These are phyloP conservation scores for Monoraphidium neglectum DNA, from an alignment of 139 green algal species.

Conservation along the genomic window DNA sequence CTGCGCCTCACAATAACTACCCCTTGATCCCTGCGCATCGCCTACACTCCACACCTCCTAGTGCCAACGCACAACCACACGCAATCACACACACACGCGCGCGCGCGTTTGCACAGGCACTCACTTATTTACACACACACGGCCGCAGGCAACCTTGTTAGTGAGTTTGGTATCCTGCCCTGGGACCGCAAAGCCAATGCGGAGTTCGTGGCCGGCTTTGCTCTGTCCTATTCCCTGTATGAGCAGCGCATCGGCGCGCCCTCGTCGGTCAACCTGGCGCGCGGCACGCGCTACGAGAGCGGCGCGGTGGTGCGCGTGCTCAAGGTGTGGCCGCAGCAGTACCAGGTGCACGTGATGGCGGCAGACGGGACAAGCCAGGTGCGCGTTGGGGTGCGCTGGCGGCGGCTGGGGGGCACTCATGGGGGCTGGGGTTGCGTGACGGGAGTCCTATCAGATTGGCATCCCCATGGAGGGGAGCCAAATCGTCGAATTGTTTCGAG, in stretches of 20 bases:
- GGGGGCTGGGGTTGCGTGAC: no score
- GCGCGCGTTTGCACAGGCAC: no score
- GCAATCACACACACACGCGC: no score
- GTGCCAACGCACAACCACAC: no score
- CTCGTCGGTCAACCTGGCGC: slow-evolving; percentile 38
- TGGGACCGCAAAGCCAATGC: slow-evolving; percentile 25
- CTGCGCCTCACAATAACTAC: no score
- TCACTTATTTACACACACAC: slow-evolving; percentile 8
- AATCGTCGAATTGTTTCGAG: no score
- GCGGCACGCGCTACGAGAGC: slow-evolving; percentile 40
- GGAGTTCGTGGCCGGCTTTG: background rate
- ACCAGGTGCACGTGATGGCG: slow-evolving; percentile 34
- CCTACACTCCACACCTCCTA: no score
- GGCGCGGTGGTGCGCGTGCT: slow-evolving; percentile 50
- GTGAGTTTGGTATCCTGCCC: slow-evolving; percentile 34
- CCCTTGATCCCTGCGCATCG: no score
- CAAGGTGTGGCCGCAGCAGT: slow-evolving; percentile 29
- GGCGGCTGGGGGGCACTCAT: no score
- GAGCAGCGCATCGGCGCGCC: slow-evolving; percentile 58
- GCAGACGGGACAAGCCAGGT: slow-evolving; percentile 52
- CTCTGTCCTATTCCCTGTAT: slow-evolving; percentile 36
- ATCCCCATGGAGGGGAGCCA: no score
- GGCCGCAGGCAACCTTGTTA: slow-evolving; percentile 20
- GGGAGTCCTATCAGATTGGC: no score
- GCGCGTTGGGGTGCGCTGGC: background rate